Percentiles rank a stretch among this genome's conserved stretches.
Evolutionary conservation across 371 early-diverging fungal genomes (phyloP).

Genomic region (Mortierella sp.): DNA sequence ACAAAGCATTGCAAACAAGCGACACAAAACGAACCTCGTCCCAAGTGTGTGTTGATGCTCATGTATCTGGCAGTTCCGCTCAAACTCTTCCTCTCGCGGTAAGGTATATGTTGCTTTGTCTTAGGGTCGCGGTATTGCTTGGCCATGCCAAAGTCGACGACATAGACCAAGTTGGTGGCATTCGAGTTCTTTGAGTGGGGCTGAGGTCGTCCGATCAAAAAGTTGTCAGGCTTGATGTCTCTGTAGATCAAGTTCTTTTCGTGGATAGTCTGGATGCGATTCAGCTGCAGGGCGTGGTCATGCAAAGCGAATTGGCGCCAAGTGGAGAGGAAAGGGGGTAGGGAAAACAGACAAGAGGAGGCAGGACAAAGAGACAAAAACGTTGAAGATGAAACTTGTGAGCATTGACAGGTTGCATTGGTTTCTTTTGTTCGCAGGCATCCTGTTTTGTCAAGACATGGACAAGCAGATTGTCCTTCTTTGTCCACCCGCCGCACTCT

Average conservation of each 20-base stretch:
- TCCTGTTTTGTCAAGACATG: no score
- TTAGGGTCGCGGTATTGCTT: conserved; percentile 96
- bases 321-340: neutral
- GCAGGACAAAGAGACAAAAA: neutral
- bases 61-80: conserved; percentile 98
- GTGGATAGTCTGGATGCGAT: conserved; percentile 94
- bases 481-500: no score
- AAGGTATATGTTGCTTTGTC: conserved; percentile 95
- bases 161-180: conserved; percentile 72
- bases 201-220: conserved; percentile 89
- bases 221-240: conserved; percentile 99
- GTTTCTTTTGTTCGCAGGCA: neutral
- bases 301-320: neutral
- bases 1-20: no score
- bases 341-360: conserved; percentile 3
- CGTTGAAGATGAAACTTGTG: neutral
- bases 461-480: no score
- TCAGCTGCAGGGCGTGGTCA: conserved; percentile 69
- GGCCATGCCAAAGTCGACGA: conserved; percentile 98
- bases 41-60: conserved; percentile 96
- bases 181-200: no score
- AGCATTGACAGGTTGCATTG: neutral
- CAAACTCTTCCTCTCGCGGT: conserved; percentile 90
- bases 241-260: conserved; percentile 97
- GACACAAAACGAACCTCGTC: conserved; percentile 67